Base-by-base conservation (phyloP, 1,284 basidiomycete species). In the Rhodotorula sp. region DNA sequence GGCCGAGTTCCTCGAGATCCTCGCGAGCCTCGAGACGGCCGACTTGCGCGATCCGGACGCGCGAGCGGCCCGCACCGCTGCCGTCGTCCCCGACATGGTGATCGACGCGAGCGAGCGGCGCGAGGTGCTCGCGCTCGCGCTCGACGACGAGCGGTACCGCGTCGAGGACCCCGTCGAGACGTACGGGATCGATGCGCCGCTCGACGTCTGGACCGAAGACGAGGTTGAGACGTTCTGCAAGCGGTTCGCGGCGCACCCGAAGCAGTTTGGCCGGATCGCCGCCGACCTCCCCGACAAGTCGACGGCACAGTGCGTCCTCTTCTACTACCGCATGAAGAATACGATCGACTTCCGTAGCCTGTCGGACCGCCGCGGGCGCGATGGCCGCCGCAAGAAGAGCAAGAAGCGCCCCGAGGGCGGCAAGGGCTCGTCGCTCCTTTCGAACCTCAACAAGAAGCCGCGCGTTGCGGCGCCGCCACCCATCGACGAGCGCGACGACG, bases 321-420 rank as follows among this genome's bases (percentile, higher is more conserved):
- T 89, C 82, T 98, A 98, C 82, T 98, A 98, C 82, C 85, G 96
- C 70, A 92, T 94, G 83, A 98, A 98, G 86, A 93, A 96, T 83
- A 86, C 86, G 77, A 89, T 94, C 79, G 90, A 95, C 82, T 96
- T 94, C 83, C 88, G 92, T 78, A 87, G 89, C 21, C 85, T 92
- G 32, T 82, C 86, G 39, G 75, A 77, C 37, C 66, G 72, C 10
- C 41, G 72, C 15, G 70, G 67, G 15, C 48, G 79, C 70, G 60
- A 80, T 75, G 68, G 81, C 63, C 67, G 78, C 72, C 61, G 80
- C 79, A 66, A 73, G 75, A 77, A 81, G 79, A 46, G 79, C 72
- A 73, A 80, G 69, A 70, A 70, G 72, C n/a, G 76, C 66, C 61
- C 76, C 67, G 76, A 81, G 78, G 73, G 79, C 76, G 65, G 80